Conservation (phyloP, 2,329 filamentous ascomycete genomes). For the Diplocarpon rosae region DNA sequence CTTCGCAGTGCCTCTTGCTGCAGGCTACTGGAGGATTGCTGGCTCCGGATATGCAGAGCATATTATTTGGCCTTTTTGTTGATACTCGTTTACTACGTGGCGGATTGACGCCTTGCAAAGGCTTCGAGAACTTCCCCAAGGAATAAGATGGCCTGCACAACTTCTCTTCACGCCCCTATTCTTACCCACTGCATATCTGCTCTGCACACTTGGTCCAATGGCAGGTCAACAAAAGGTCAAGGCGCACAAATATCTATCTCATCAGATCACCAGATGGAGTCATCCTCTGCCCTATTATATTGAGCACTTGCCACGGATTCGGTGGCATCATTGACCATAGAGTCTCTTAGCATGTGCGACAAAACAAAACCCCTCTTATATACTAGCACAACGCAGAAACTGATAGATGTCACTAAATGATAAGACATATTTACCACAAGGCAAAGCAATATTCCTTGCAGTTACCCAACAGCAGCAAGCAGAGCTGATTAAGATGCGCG, state of each 20-base stretch:
- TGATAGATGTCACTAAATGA: conserved; percentile 6
- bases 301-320: not conserved
- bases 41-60: too few relatives aligned
- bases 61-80: too few relatives aligned
- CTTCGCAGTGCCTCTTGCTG: too few relatives aligned
- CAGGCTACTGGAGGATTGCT: too few relatives aligned
- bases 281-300: not conserved
- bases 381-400: conserved; percentile 15
- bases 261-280: not conserved
- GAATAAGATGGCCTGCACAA: too few relatives aligned
- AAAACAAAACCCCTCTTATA: conserved; percentile 9
- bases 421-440: conserved; percentile 7
- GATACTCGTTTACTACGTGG: too few relatives aligned
- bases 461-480: not conserved
- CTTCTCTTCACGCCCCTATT: too few relatives aligned
- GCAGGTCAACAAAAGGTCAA: not conserved
- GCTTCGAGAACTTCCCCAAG: too few relatives aligned
- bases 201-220: not conserved
- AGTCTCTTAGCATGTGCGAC: conserved; percentile 17
- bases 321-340: conserved; percentile 8
- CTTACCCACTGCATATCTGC: too few relatives aligned
- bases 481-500: not conserved
- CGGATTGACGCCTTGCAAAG: too few relatives aligned
- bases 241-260: not conserved
- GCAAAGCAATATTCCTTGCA: conserved; percentile 3